Evolutionary conservation across 2,329 filamentous ascomycete genomes (phyloP).

Genomic region (Coleophoma cylindrospora): DNA sequence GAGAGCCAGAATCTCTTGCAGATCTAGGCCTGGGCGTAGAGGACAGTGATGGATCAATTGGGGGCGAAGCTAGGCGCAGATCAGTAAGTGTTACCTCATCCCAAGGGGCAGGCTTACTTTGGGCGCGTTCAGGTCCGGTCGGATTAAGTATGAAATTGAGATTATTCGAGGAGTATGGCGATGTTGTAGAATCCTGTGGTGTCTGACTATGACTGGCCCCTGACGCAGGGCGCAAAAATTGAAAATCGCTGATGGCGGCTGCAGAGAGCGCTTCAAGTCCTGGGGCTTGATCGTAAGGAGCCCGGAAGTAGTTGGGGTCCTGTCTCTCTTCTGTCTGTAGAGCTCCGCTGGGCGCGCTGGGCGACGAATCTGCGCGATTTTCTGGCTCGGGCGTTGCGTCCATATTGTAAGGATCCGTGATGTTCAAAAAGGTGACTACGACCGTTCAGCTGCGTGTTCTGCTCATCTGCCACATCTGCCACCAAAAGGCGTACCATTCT

Average conservation of each 20-base stretch:
- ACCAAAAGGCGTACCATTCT: constrained; percentile 36
- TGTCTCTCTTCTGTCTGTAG: constrained; percentile 11
- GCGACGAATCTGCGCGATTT: constrained; percentile 7
- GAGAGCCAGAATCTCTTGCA: too few species aligned
- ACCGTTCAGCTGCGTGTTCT: too few species aligned
- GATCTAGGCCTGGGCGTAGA: background rate
- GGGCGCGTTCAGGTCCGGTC: constrained; percentile 13
- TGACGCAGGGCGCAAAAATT: constrained; percentile 22
- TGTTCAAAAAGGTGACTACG: constrained; percentile 55
- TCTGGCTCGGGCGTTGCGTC: constrained; percentile 33
- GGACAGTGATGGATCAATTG: constrained; percentile 33
- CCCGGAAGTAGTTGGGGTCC: constrained; percentile 16
- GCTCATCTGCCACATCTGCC: too few species aligned
- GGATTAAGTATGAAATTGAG: constrained; percentile 52
- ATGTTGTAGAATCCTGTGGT: constrained; percentile 12
- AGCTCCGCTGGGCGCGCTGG: constrained; percentile 4
- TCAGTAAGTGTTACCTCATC: too few species aligned
- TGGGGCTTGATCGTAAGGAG: constrained; percentile 33
- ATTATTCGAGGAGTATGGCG: constrained; percentile 31
- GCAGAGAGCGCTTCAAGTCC: constrained; percentile 49
- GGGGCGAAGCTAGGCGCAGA: constrained; percentile 29
- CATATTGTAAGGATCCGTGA: constrained; percentile 56
- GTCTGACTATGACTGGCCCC: constrained; percentile 8
- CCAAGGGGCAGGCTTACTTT: too few species aligned
- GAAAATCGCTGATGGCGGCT: constrained; percentile 38